Evolutionary conservation across 179 eudicot species (phyloP).

Genomic region (Actinidia arguta): DNA sequence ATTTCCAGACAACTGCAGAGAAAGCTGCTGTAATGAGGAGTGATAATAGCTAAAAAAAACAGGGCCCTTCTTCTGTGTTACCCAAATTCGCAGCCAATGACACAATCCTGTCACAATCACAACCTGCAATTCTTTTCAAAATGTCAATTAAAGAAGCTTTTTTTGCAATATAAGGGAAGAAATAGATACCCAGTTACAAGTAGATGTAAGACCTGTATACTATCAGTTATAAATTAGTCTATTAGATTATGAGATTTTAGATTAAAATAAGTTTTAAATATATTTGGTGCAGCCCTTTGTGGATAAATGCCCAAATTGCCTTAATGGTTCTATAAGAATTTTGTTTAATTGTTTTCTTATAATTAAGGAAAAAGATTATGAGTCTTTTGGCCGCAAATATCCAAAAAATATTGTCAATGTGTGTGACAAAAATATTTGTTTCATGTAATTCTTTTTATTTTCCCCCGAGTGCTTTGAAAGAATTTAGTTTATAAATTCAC

Average conservation of each 20-base stretch:
- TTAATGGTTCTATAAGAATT: constrained; percentile 26
- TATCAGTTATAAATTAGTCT: too few species aligned
- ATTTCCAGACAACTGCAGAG: constrained; percentile 42
- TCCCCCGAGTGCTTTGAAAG: too few species aligned
- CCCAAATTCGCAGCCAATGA: constrained; percentile 51
- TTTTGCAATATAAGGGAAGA: neutral
- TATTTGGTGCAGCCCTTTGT: too few species aligned
- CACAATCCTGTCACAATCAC: constrained; percentile 39
- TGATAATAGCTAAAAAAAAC: constrained; percentile 40
- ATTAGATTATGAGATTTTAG: too few species aligned
- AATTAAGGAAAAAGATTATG: too few species aligned
- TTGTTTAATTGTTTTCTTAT: too few species aligned
- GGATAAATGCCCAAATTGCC: constrained; percentile 23
- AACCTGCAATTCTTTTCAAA: constrained; percentile 31
- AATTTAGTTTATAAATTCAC: too few species aligned
- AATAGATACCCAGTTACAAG: too few species aligned
- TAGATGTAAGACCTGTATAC: too few species aligned
- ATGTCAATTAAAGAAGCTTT: neutral
- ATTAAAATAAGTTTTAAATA: too few species aligned
- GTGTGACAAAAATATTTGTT: neutral
- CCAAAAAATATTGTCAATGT: neutral
- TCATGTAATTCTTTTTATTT: too few species aligned
- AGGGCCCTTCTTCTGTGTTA: constrained; percentile 42
- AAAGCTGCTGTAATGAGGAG: constrained; percentile 44
- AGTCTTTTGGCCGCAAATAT: too few species aligned